Evolutionary conservation across 2,329 filamentous ascomycete species (phyloP).

Genomic region (Aureobasidium sp.): DNA sequence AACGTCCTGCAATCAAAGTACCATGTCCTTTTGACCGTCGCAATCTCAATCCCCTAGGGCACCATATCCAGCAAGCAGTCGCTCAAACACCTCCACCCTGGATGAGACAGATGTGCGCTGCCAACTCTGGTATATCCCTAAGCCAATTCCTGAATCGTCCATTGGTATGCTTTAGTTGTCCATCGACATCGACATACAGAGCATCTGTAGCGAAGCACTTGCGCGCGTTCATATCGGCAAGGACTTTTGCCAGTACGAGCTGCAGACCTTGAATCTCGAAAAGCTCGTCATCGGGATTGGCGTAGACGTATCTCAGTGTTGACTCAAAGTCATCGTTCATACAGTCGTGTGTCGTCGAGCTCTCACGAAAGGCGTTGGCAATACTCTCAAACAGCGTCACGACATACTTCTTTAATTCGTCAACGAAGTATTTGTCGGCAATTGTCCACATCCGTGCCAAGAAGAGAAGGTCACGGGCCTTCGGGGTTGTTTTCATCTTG

Average conservation of each 20-base stretch:
- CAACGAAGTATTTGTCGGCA: neutral
- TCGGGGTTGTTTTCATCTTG: neutral
- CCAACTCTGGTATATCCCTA: neutral
- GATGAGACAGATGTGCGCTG: neutral
- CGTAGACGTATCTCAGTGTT: neutral
- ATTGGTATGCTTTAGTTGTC: neutral
- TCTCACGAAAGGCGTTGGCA: neutral
- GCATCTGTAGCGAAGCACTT: neutral
- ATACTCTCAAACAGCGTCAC: neutral
- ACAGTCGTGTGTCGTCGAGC: neutral
- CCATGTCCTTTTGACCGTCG: too few relatives aligned
- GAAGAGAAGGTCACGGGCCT: neutral
- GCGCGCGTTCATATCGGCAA: neutral
- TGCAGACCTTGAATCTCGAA: neutral
- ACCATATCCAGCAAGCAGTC: too few relatives aligned
- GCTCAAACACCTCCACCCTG: neutral
- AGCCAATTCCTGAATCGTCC: neutral
- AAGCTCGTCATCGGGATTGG: neutral
- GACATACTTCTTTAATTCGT: neutral
- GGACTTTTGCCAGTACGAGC: neutral
- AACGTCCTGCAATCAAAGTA: too few relatives aligned
- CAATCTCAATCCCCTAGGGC: too few relatives aligned
- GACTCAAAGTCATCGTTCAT: neutral
- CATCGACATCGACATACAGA: neutral
- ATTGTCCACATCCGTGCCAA: neutral